Evolutionary conservation across 129 eudicot genomes (phyloP).

Genomic region (Calendula officinalis): DNA sequence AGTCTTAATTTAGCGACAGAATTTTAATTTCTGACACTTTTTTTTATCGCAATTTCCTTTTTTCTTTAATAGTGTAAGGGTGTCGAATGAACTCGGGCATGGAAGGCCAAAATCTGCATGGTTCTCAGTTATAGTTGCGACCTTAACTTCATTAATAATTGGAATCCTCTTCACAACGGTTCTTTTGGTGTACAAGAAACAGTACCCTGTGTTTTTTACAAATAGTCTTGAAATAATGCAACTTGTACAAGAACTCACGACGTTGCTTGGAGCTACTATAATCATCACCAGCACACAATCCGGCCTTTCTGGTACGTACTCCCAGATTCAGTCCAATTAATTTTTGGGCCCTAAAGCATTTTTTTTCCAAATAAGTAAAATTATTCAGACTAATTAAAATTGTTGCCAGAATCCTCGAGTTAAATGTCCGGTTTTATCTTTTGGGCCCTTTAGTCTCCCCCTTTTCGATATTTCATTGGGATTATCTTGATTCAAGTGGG

Average conservation of each 20-base stretch:
- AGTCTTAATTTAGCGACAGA: neutral
- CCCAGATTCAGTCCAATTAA: no score
- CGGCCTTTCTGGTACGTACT: constrained; percentile 27
- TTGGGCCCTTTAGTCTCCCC: no score
- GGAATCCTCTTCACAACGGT: constrained; percentile 28
- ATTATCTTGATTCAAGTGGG: no score
- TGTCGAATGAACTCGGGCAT: constrained; percentile 46
- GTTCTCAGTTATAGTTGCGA: constrained; percentile 34
- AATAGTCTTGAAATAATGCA: constrained; percentile 30
- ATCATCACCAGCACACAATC: constrained; percentile 17
- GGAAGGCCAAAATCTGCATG: constrained; percentile 30
- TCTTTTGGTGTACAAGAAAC: constrained; percentile 20
- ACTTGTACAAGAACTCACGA: constrained; percentile 41
- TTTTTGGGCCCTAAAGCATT: no score
- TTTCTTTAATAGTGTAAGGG: constrained; percentile 48
- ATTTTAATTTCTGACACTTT: neutral
- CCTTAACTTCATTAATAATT: constrained; percentile 28
- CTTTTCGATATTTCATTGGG: no score
- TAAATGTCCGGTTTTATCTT: no score
- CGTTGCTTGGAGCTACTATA: constrained; percentile 32
- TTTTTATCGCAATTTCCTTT: neutral
- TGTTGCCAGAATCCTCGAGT: no score
- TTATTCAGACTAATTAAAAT: no score
- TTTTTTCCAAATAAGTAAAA: no score
- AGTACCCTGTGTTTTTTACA: constrained; percentile 35